phyloP scores from a whole-genome alignment of 176 grass and related monocot species.

The Triticum aestivum region DNA sequence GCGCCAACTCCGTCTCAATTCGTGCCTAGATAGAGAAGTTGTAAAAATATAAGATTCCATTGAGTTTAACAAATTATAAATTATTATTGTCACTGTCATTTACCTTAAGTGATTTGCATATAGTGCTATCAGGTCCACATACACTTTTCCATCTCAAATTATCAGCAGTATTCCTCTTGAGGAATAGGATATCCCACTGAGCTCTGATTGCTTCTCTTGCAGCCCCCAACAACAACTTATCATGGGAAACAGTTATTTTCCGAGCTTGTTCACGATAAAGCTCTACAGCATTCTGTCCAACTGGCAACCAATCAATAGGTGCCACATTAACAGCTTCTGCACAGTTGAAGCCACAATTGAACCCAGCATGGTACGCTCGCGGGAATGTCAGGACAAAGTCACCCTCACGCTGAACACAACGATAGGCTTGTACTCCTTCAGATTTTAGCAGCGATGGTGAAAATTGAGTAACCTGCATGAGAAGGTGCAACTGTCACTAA shows the following conservation, averaged over 20 bases:
- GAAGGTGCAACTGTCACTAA: constrained; percentile 24
- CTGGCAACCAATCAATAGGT: constrained; percentile 93
- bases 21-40: constrained; percentile 50
- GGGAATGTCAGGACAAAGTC: constrained; percentile 97
- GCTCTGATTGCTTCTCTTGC: constrained; percentile 84
- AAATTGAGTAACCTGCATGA: constrained; percentile 82
- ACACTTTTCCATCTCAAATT: constrained; percentile 75
- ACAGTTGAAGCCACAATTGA: constrained; percentile 98
- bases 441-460: constrained; percentile 83
- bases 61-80: constrained; percentile 8
- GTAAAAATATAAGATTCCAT: constrained; percentile 32
- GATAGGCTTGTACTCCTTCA: constrained; percentile 84
- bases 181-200: constrained; percentile 79
- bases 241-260: constrained; percentile 86
- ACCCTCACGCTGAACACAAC: constrained; percentile 74
- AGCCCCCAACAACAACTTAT: constrained; percentile 85
- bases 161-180: constrained; percentile 53
- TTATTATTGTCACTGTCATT: neutral
- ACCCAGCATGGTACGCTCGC: constrained; percentile 86
- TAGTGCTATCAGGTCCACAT: constrained; percentile 63
- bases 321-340: constrained; percentile 97
- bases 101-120: constrained; percentile 84
- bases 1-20: constrained; percentile 56
- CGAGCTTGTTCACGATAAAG: constrained; percentile 72
- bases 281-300: constrained; percentile 92